Evolutionary conservation across 768 basidiomycete species (phyloP), one percentile per base, ranked within the genome.

Genomic region (Termitomyces eurrhizus): DNA sequence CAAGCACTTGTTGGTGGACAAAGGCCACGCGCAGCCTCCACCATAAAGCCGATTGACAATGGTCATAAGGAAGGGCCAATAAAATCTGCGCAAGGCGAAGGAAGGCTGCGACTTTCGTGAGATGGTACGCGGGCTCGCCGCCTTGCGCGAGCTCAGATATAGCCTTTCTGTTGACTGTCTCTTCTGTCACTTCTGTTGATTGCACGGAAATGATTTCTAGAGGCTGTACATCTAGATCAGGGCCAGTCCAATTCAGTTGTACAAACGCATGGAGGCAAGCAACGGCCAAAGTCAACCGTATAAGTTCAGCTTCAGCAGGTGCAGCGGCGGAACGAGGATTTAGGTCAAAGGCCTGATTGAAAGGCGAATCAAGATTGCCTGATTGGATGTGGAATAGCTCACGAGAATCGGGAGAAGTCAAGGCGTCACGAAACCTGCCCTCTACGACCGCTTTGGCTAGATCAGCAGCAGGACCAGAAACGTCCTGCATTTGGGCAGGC

Each of bases 101-200:
- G 67, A 96, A 86, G 24, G 83, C 72, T 7, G 94, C 81, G 41
- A 73, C 75, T 66, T 80, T 80, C 8, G 87, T 81, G 49, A 98
- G 90, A 72, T 98, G 97, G 74, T 98, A 99, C 0, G 92, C 93
- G 9, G 97, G 97, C 75, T 98, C 97, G 3, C 97, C 97, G 4
- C 86, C 85, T 62, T 83, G 84, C 0, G 95, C 88, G 46, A 99
- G 83, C 62, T 90, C 86, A 6, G 87, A 77, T 59, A 93, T 77
- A 26, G 95, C 84, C 51, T 83, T 83, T 33, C 75, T 73, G 66
- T 93, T 82, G 44, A 98, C 73, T 3, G 71, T 58, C 24, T 85
- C 79, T 41, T 85, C 80, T 41, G 77, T 75, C 56, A 72, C 26
- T 8, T 70, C 63, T 33, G 66, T 65, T 44, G 76, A 67, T 18